Conservation (phyloP, 345 rosid genomes). For the Euphorbia peplus region DNA sequence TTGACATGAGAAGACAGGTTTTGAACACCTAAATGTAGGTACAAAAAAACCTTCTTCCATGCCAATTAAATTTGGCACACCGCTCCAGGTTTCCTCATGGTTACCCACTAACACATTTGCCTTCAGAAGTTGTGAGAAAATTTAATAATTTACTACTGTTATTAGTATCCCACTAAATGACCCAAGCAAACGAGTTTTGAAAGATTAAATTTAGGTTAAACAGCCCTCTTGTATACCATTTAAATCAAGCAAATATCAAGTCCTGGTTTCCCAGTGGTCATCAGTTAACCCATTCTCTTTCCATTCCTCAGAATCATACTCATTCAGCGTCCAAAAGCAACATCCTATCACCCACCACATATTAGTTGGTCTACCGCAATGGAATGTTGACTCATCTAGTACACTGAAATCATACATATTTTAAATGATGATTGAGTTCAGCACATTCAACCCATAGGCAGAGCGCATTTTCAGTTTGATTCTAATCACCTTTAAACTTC, state of each 20-base stretch:
- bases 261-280: constrained; percentile 13
- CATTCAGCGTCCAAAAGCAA: constrained; percentile 17
- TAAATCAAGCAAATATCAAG: background rate
- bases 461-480: constrained; percentile 34
- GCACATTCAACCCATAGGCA: constrained; percentile 40
- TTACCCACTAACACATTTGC: constrained; percentile 4
- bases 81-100: constrained; percentile 11
- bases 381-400: constrained; percentile 13
- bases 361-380: constrained; percentile 13
- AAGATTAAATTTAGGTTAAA: constrained; percentile 11
- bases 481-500: constrained; percentile 37
- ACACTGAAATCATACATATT: constrained; percentile 14
- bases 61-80: constrained; percentile 3
- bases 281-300: constrained; percentile 1
- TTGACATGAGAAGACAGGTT: constrained; percentile 22
- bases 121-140: background rate
- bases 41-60: constrained; percentile 14
- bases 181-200: constrained; percentile 21
- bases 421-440: constrained; percentile 29
- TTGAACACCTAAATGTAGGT: constrained; percentile 10
- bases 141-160: too few species aligned
- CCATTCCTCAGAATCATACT: constrained; percentile 18
- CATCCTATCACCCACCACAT: constrained; percentile 5
- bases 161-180: background rate
- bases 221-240: constrained; percentile 13